Evolutionary conservation across 2,329 filamentous ascomycete species (phyloP), one percentile per base, ranked within the genome.

Genomic region (Aspergillus fijiensis): DNA sequence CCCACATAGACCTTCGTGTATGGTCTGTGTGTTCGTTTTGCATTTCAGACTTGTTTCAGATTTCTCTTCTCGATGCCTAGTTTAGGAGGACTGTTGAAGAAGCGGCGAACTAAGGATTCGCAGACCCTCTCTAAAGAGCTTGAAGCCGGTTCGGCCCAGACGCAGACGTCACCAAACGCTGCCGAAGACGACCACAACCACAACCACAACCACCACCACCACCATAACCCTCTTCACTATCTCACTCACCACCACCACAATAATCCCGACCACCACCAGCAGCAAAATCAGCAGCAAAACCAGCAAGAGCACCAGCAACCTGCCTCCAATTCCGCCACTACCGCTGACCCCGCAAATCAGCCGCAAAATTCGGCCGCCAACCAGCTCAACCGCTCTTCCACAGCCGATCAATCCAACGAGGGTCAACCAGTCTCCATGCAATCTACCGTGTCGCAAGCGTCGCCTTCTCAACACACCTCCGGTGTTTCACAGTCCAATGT

Each of bases 51-150:
- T 61, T 33, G 58, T 58, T 61, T 50, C 60, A 63, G 64, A 63
- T 62, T 63, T 66, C 62, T 67, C 64, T 68, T 64, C 72, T 73
- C 74, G 78, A 98, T 99, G 95, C 95, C 93, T 88, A 91, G 87
- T 79, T 86, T 97, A 83, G 92, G 92, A 79, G 77, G 76, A 57
- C 92, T 97, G 76, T 87, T 98, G 76, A 97, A 97, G 86, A 98
- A 96, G 87, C 96, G 96, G 86, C 89, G 92, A 86, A 96, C 92
- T 81, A 96, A 92, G 87, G 92, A 97, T 82, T 90, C 87, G 80
- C 76, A 74, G 67, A 72, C 71, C 72, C 71, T 82, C 75, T 76
- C 77, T 69, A 83, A 81, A 74, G 84, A 87, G 76, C 77, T 84
- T 74, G 86, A 88, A 75, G 83, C 86, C 75, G 87, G 91, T 76